phyloP scores from a whole-genome alignment of 2,329 filamentous ascomycete genomes.

The Calonectria henricotiae region DNA sequence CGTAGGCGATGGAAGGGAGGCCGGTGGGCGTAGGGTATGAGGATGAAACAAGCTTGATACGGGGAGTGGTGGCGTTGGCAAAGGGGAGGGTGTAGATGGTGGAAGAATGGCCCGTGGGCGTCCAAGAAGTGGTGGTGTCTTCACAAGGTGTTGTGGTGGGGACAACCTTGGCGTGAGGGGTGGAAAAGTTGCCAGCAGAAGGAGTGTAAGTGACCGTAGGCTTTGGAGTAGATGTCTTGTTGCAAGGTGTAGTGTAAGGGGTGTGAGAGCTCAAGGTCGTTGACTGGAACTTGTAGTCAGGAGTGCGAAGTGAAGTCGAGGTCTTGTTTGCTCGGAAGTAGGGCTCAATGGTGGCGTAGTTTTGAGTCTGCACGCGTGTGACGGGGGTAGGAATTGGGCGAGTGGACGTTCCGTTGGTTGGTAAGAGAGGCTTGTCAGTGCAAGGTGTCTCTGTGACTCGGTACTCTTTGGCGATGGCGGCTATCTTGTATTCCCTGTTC shows the following conservation, averaged over 20 bases:
- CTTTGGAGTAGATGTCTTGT: constrained; percentile 1
- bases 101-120: not conserved
- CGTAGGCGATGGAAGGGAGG: not conserved
- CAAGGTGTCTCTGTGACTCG: not conserved
- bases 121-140: constrained; percentile 4
- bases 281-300: not conserved
- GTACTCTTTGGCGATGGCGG: not conserved
- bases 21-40: not conserved
- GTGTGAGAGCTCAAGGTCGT: constrained; percentile 3
- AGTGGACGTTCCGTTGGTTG: not conserved
- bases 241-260: not conserved
- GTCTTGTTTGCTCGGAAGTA: constrained; percentile 9
- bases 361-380: constrained; percentile 4
- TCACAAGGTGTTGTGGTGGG: constrained; percentile 3
- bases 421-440: constrained; percentile 20
- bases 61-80: constrained; percentile 5
- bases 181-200: constrained; percentile 12
- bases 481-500: not conserved
- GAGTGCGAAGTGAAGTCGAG: not conserved
- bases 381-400: constrained; percentile 34
- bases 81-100: not conserved
- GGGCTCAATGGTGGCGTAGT: not conserved
- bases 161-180: constrained; percentile 3
- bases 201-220: not conserved
- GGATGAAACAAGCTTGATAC: not conserved